Base-by-base conservation (phyloP, 2,329 filamentous ascomycete species). In the Pseudogymnoascus sp. region DNA sequence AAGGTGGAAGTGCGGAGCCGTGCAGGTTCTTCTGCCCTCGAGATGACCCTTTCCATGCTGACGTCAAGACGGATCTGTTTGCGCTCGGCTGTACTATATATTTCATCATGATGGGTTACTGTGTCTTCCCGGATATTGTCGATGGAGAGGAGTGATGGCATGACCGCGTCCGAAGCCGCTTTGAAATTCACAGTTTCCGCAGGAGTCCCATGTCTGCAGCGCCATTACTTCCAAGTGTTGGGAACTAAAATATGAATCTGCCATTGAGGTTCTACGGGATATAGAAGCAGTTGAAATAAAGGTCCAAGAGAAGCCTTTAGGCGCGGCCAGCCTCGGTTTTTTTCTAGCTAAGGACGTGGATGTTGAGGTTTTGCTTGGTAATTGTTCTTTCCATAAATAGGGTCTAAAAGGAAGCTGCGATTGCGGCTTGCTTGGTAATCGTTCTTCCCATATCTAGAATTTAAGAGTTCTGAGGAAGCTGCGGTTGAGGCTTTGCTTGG, bases 81-180 rank as follows among this genome's bases (percentile, higher is more conserved):
- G 66, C 66, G 5, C 65, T 70, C 10, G 67, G 64, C 11, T 68
- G 64, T 14, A 66, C 65, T 2, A 67, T 69, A 5, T 66, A 68
- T 46, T 69, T 68, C 16, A 63, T 69, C 14, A 62, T 68, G 33
- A 66, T 61, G 10, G 65, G 68, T 11, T 43, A 68, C 4, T 53
- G 56, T 14, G 64, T 66, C 14, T 69, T 66, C 46, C 61, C 64
- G 1, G 68, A 69, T 35, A 67, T 69, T 28, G 38, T 60, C n/a
- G 60, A 64, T 37, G 61, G 61, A n/a, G 62, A 66, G 11, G 64
- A 65, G 6, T 63, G 63, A 28, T 68, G 66, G 65, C 4, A 63
- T 40, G 65, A 68, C 1, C 61, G 61, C 19, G 63, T 69, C 2
- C 24, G 40, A 22, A 61, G 40, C 26, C 41, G 68, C n/a, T 69